Conservation (phyloP, 1,284 basidiomycete species). For the Ganoderma multipileum region DNA sequence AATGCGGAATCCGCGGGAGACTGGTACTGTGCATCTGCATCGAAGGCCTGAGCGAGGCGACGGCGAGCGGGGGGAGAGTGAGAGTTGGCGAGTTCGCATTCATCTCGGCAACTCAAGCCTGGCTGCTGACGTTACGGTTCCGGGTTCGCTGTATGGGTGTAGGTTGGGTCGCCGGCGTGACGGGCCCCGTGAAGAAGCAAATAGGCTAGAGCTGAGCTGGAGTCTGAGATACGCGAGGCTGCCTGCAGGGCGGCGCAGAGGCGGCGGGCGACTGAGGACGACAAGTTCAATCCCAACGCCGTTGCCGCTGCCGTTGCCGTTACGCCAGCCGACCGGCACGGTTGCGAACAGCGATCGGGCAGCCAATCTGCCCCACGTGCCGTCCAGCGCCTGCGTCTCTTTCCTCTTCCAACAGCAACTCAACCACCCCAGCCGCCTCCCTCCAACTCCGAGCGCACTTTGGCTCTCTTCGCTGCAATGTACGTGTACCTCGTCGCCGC, state of each 20-base stretch:
- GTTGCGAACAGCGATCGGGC: neutral
- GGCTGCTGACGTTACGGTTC: neutral
- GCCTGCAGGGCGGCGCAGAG: neutral
- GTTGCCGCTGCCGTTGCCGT: neutral
- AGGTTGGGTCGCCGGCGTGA: neutral
- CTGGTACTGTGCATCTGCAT: too few relatives aligned
- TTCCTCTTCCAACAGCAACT: neutral
- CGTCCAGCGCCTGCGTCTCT: neutral
- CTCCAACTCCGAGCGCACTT: neutral
- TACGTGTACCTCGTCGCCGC: neutral
- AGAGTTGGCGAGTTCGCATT: neutral
- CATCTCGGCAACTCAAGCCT: neutral
- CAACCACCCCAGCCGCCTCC: neutral
- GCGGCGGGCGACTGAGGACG: too few relatives aligned
- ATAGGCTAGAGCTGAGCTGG: neutral
- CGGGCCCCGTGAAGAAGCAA: slow-evolving; percentile 2
- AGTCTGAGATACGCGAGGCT: neutral
- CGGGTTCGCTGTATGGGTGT: neutral
- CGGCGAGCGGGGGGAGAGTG: neutral
- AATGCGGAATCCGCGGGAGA: slow-evolving; percentile 3
- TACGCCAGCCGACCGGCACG: neutral
- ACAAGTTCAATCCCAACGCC: neutral
- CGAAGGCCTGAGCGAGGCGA: neutral
- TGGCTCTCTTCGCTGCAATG: neutral
- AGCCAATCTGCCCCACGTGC: neutral